Conservation (phyloP, 345 rosid species). For the Cardamine resedifolia region DNA sequence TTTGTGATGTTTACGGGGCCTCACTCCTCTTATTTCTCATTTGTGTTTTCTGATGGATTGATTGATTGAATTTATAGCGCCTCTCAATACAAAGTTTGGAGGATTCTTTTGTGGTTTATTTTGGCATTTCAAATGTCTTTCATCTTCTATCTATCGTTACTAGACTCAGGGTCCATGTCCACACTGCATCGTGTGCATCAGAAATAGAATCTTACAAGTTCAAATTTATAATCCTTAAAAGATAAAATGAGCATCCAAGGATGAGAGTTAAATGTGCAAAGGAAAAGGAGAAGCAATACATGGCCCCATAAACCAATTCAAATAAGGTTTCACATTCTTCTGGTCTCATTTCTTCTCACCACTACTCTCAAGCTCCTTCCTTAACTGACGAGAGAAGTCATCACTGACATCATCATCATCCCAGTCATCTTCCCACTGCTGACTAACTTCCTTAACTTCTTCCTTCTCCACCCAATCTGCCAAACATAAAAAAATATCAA, state of each 20-base stretch:
- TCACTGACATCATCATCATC: slow-evolving; percentile 94
- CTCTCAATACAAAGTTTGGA: not conserved
- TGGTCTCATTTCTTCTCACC: slow-evolving; percentile 48
- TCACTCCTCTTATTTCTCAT: not conserved
- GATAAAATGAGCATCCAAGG: not conserved
- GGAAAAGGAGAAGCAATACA: not conserved
- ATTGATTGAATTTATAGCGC: not conserved
- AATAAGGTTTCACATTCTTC: too few relatives aligned
- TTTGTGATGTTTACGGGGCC: not conserved
- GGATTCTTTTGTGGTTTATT: not conserved
- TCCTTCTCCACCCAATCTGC: slow-evolving; percentile 79
- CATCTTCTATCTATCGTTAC: too few relatives aligned
- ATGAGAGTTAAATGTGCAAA: not conserved
- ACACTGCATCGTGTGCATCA: not conserved
- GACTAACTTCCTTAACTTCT: slow-evolving; percentile 68
- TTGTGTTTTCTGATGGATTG: not conserved
- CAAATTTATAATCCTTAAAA: not conserved
- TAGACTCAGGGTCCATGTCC: too few relatives aligned
- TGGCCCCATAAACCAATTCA: not conserved
- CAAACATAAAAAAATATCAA: not conserved
- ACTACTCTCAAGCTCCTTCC: slow-evolving; percentile 71
- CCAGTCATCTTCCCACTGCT: slow-evolving; percentile 98
- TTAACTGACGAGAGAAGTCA: slow-evolving; percentile 85
- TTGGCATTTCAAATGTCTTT: not conserved
- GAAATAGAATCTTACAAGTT: not conserved